Percentiles rank a stretch among this genome's conserved stretches.
phyloP scores from a whole-genome alignment of 1,284 basidiomycete genomes.

The Phenoliferia sp. region DNA sequence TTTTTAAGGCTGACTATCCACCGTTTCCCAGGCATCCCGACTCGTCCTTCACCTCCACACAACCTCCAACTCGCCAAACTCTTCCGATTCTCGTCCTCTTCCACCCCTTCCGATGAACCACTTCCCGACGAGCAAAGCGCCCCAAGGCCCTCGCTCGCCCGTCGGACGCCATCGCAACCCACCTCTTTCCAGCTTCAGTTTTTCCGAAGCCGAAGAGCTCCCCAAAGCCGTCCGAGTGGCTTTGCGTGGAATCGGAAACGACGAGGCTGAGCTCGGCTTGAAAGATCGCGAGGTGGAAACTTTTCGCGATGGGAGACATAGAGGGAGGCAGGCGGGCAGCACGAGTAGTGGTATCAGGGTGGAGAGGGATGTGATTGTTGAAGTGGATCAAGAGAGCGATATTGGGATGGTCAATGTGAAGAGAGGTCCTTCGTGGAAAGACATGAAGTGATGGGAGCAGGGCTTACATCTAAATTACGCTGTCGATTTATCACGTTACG shows the following conservation, averaged over 20 bases:
- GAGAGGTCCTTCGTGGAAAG: not conserved
- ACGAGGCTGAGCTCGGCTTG: not conserved
- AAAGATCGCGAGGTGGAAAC: not conserved
- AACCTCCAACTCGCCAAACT: not conserved
- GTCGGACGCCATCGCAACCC: too few relatives aligned
- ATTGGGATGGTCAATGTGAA: too few relatives aligned
- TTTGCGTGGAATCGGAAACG: not conserved
- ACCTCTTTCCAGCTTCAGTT: not conserved
- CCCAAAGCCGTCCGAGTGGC: not conserved
- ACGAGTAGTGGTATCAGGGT: not conserved
- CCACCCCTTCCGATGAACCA: too few relatives aligned
- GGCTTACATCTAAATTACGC: too few relatives aligned
- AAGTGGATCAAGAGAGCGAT: not conserved
- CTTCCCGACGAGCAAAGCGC: not conserved
- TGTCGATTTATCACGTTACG: too few relatives aligned
- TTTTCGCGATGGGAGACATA: not conserved
- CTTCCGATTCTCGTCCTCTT: not conserved
- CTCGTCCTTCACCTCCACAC: not conserved
- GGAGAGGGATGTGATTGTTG: not conserved
- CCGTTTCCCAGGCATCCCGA: not conserved
- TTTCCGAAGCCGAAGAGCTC: not conserved
- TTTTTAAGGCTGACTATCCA: not conserved
- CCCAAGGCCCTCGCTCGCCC: not conserved
- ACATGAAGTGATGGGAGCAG: not conserved
- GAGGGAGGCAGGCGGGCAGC: not conserved